These are phyloP conservation scores for Xylaria arbuscula DNA, from an alignment of 2,329 filamentous ascomycete genomes.

Conservation along the genomic window DNA sequence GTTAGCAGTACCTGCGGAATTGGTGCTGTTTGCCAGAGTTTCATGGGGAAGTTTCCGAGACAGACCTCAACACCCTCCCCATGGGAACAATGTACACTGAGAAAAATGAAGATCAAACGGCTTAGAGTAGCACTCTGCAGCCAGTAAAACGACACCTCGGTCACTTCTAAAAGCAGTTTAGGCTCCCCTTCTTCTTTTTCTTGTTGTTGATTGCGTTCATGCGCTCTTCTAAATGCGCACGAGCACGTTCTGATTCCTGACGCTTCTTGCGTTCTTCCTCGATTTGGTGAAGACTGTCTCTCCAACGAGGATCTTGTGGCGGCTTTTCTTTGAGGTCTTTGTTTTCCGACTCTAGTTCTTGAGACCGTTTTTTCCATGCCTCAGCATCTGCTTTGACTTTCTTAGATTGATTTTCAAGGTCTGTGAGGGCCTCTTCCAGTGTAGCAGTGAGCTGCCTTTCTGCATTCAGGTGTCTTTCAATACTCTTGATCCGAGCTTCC, in stretches of 20 bases:
- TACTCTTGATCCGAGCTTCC: slow-evolving; percentile 91
- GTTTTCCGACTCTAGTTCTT: slow-evolving; percentile 77
- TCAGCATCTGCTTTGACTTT: slow-evolving; percentile 93
- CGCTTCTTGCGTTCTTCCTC: slow-evolving; percentile 97
- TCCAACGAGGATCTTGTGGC: slow-evolving; percentile 67
- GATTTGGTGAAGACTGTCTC: slow-evolving; percentile 80
- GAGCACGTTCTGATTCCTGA: slow-evolving; percentile 87
- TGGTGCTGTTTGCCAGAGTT: slow-evolving; percentile 18
- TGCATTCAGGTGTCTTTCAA: slow-evolving; percentile 95
- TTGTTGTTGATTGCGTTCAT: slow-evolving; percentile 94
- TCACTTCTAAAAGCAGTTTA: slow-evolving; percentile 90
- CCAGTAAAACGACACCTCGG: slow-evolving; percentile 31
- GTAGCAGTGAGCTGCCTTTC: slow-evolving; percentile 97
- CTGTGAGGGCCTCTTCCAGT: slow-evolving; percentile 92
- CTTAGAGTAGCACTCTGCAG: slow-evolving; percentile 35
- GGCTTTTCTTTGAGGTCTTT: slow-evolving; percentile 71
- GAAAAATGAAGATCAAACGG: slow-evolving; percentile 15
- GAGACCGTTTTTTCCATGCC: slow-evolving; percentile 87
- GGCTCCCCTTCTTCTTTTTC: slow-evolving; percentile 93
- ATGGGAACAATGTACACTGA: not conserved
- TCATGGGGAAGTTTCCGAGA: not conserved
- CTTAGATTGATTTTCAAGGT: slow-evolving; percentile 90
- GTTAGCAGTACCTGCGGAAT: slow-evolving; percentile 16
- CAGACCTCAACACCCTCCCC: not conserved
- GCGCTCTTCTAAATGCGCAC: slow-evolving; percentile 89